phyloP scores from a whole-genome alignment of 176 grass and related monocot genomes.

The Thinopyrum elongatum region DNA sequence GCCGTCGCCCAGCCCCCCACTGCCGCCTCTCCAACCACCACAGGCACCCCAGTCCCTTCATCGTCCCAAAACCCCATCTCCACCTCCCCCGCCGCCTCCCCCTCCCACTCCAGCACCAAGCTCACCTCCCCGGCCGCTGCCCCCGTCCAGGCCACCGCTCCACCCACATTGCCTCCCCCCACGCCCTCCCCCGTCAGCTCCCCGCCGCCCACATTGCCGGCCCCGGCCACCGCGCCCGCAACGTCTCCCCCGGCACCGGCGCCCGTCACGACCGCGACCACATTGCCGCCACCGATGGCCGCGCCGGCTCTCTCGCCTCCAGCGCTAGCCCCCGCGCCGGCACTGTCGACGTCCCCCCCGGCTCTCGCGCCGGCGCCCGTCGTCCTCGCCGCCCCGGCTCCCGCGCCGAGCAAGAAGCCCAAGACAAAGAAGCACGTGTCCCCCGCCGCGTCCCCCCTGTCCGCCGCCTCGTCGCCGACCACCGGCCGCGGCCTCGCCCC shows the following conservation, averaged over 20 bases:
- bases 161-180: constrained; percentile 18
- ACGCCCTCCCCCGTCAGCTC: background rate
- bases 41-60: constrained; percentile 5
- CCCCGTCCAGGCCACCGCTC: background rate
- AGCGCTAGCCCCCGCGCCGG: background rate
- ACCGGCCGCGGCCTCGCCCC: constrained; percentile 24
- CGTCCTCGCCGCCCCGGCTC: constrained; percentile 4
- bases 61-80: constrained; percentile 29
- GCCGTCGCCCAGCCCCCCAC: background rate
- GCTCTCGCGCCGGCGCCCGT: constrained; percentile 4
- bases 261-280: background rate
- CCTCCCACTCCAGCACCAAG: constrained; percentile 27
- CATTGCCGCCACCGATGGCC: background rate
- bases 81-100: constrained; percentile 24
- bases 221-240: background rate
- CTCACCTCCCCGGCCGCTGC: constrained; percentile 25
- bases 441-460: constrained; percentile 17
- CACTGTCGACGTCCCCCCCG: constrained; percentile 4
- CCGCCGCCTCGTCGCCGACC: constrained; percentile 10
- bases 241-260: constrained; percentile 7
- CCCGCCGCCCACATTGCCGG: background rate
- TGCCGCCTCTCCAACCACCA: background rate
- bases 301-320: background rate
- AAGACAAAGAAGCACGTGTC: constrained; percentile 19
- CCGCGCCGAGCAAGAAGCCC: constrained; percentile 36